Evolutionary conservation across 2,329 filamentous ascomycete species (phyloP).

Genomic region (Septoria petroselini): DNA sequence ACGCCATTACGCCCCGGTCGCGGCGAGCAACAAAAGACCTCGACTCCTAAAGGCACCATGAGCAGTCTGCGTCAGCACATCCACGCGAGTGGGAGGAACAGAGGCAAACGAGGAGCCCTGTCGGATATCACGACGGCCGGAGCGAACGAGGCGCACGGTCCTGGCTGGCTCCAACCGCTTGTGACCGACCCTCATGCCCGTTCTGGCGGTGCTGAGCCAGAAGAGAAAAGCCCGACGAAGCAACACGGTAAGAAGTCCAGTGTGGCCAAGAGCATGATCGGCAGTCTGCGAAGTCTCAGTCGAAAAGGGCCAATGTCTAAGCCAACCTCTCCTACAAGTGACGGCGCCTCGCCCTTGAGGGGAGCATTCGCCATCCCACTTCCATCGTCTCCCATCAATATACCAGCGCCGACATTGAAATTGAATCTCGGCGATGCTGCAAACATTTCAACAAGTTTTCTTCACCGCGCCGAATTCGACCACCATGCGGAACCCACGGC

Average conservation of each 20-base stretch:
- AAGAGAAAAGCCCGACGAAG: constrained; percentile 12
- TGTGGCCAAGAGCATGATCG: constrained; percentile 28
- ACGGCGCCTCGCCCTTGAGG: constrained; percentile 14
- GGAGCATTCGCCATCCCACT: constrained; percentile 21
- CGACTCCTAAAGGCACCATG: constrained; percentile 25
- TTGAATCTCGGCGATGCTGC: constrained; percentile 28
- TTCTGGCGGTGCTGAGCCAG: constrained; percentile 4
- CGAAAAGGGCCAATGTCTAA: constrained; percentile 18
- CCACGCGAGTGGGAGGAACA: constrained; percentile 17
- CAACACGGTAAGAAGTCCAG: constrained; percentile 23
- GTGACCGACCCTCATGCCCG: neutral
- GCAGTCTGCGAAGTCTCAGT: constrained; percentile 27
- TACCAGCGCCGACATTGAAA: constrained; percentile 28
- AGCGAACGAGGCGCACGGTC: neutral
- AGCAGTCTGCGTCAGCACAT: constrained; percentile 25
- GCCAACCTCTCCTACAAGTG: constrained; percentile 9
- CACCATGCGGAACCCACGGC: constrained; percentile 15
- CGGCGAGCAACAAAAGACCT: constrained; percentile 17
- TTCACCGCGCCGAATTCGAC: constrained; percentile 11
- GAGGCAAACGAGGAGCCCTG: constrained; percentile 19
- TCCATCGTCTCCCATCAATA: constrained; percentile 31
- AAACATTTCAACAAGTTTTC: constrained; percentile 23
- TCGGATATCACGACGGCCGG: constrained; percentile 12
- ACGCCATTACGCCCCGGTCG: constrained; percentile 16
- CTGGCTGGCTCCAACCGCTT: constrained; percentile 5